A percentile compares a stretch with the other conserved stretches of the same genome.
Evolutionary conservation across 2,329 filamentous ascomycete species (phyloP).

Genomic region (Shiraia sp.): DNA sequence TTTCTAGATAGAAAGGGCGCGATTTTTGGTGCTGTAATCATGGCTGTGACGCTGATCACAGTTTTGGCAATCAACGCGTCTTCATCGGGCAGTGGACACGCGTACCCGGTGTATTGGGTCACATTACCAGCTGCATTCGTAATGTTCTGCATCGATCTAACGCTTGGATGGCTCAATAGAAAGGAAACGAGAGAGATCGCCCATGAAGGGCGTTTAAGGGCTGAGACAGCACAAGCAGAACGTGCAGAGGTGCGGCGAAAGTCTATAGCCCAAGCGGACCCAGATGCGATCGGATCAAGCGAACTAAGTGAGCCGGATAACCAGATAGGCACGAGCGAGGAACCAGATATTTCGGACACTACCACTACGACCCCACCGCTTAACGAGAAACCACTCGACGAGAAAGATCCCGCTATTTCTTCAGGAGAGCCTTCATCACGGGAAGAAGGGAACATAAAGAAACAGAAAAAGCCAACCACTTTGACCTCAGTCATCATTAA

Average conservation of each 20-base stretch:
- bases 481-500: slow-evolving; percentile 56
- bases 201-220: slow-evolving; percentile 56
- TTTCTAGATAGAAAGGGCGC: slow-evolving; percentile 71
- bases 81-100: slow-evolving; percentile 50
- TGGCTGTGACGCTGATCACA: slow-evolving; percentile 68
- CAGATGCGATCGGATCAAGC: slow-evolving; percentile 7
- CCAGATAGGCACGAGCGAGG: no score
- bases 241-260: slow-evolving; percentile 38
- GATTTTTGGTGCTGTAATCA: slow-evolving; percentile 65
- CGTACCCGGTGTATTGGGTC: slow-evolving; percentile 67
- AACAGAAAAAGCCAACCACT: slow-evolving; percentile 45
- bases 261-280: slow-evolving; percentile 12
- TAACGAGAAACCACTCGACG: slow-evolving; percentile 17
- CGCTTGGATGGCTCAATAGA: slow-evolving; percentile 65
- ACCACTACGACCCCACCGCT: neutral
- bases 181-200: slow-evolving; percentile 67
- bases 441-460: slow-evolving; percentile 11
- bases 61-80: slow-evolving; percentile 69
- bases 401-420: slow-evolving; percentile 1
- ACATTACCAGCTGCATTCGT: slow-evolving; percentile 70
- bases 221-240: slow-evolving; percentile 48
- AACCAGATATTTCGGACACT: no score
- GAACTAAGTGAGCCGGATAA: slow-evolving; percentile 4
- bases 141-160: slow-evolving; percentile 70
- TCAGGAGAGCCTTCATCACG: neutral